Evolutionary conservation across 176 grass and related monocot species (phyloP).

Genomic region (Oropetium thomaeum): DNA sequence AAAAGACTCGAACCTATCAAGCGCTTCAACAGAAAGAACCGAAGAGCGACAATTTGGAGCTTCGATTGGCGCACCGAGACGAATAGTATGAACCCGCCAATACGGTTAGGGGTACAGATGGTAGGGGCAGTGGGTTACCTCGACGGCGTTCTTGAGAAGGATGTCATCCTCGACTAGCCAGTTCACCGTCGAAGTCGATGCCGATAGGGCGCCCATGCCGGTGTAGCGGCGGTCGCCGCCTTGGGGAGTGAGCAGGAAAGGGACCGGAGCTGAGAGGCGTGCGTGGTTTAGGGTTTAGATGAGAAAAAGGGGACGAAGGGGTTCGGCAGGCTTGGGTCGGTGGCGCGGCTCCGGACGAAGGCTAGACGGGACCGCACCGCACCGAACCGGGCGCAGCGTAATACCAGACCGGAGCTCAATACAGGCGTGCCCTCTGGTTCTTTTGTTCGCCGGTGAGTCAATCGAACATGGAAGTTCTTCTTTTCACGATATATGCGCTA

Average conservation of each 20-base stretch:
- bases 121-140: constrained; percentile 35
- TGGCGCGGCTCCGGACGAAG: neutral
- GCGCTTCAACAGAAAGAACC: neutral
- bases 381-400: too few relatives aligned
- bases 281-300: constrained; percentile 53
- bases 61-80: neutral
- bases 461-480: too few relatives aligned
- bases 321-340: neutral
- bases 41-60: neutral
- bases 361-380: too few relatives aligned
- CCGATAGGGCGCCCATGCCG: constrained; percentile 59
- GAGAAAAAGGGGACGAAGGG: constrained; percentile 11
- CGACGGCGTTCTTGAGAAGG: constrained; percentile 77
- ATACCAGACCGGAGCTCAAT: too few relatives aligned
- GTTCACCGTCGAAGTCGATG: constrained; percentile 43
- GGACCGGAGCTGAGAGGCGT: neutral
- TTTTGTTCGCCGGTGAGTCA: too few relatives aligned
- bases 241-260: neutral
- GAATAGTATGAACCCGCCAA: neutral
- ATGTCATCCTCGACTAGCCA: constrained; percentile 72
- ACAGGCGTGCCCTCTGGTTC: too few relatives aligned
- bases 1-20: neutral
- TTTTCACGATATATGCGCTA: too few relatives aligned
- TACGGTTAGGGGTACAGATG: neutral
- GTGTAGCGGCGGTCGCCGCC: neutral